Conservation (phyloP, 306 rosid species). For the Malus orientalis region DNA sequence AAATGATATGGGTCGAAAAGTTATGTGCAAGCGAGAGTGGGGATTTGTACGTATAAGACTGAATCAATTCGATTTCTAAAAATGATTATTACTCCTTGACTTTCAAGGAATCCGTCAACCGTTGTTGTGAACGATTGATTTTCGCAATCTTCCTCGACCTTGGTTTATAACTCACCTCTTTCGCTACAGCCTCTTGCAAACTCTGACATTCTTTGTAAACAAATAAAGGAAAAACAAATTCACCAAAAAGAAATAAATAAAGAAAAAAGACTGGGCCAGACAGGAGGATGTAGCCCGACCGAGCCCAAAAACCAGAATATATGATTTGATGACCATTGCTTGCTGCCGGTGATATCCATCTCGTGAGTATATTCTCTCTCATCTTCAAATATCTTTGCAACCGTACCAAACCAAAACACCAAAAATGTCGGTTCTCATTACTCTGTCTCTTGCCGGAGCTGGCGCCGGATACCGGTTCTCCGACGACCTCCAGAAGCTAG, state of each 20-base stretch:
- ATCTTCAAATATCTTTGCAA: background rate
- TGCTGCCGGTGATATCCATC: background rate
- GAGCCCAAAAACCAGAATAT: background rate
- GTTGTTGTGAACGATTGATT: too few species aligned
- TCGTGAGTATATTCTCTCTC: background rate
- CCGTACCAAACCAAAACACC: background rate
- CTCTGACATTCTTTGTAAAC: too few species aligned
- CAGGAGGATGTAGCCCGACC: background rate
- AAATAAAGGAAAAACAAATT: background rate
- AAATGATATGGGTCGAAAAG: too few species aligned
- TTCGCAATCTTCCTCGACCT: too few species aligned
- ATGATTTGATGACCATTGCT: background rate
- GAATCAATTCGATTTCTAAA: too few species aligned
- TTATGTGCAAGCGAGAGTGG: too few species aligned
- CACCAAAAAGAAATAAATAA: background rate
- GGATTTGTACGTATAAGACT: too few species aligned
- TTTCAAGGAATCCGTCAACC: too few species aligned
- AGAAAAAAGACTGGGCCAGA: background rate
- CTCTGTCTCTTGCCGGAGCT: constrained; percentile 31
- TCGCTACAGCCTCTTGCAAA: too few species aligned
- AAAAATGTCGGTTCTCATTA: constrained; percentile 47
- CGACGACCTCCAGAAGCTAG: constrained; percentile 27
- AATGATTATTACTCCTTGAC: too few species aligned
- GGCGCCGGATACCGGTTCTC: constrained; percentile 7
- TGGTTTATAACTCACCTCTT: too few species aligned